A percentile compares a stretch with the other conserved stretches of the same genome.
Conservation (phyloP, 805 yeast genomes). For the Candida taoyuanica region DNA sequence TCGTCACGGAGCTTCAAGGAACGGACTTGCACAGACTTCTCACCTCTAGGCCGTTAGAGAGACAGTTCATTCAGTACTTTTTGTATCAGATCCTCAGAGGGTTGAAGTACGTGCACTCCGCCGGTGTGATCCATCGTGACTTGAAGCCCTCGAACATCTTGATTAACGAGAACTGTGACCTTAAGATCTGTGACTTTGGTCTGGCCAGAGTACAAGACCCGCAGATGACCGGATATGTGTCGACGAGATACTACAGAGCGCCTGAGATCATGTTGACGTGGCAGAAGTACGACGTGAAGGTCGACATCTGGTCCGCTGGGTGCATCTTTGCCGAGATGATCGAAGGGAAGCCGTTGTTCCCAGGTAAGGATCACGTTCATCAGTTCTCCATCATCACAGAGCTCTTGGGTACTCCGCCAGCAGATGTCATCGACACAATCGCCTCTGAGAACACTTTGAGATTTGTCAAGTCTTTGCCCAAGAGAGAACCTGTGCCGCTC, state of each 20-base stretch:
- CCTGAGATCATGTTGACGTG: conserved; percentile 98
- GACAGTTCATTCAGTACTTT: conserved; percentile 95
- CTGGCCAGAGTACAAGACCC: conserved; percentile 97
- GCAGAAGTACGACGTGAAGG: conserved; percentile 97
- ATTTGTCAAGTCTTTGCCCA: conserved; percentile 91
- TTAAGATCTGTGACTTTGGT: conserved; percentile 91
- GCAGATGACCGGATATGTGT: conserved; percentile 97
- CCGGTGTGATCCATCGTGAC: conserved; percentile 89
- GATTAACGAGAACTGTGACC: conserved; percentile 85
- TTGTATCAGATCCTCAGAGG: conserved; percentile 91
- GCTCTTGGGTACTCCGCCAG: conserved; percentile 92
- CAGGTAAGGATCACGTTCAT: conserved; percentile 97
- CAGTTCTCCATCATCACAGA: conserved; percentile 97
- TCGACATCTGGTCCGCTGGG: conserved; percentile 97
- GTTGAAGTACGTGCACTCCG: conserved; percentile 83
- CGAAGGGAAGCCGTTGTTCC: conserved; percentile 94
- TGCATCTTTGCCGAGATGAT: conserved; percentile 97
- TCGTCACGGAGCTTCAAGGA: conserved; percentile 95
- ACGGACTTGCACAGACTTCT: conserved; percentile 90
- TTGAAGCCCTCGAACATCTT: conserved; percentile 80
- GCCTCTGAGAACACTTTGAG: conserved; percentile 92
- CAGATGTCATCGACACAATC: conserved; percentile 92
- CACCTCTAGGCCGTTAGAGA: conserved; percentile 90
- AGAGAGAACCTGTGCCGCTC: conserved; percentile 87
- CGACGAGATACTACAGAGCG: conserved; percentile 93